Conservation (phyloP, 768 basidiomycete species). For the Tubosaeta brunneosetosa region DNA sequence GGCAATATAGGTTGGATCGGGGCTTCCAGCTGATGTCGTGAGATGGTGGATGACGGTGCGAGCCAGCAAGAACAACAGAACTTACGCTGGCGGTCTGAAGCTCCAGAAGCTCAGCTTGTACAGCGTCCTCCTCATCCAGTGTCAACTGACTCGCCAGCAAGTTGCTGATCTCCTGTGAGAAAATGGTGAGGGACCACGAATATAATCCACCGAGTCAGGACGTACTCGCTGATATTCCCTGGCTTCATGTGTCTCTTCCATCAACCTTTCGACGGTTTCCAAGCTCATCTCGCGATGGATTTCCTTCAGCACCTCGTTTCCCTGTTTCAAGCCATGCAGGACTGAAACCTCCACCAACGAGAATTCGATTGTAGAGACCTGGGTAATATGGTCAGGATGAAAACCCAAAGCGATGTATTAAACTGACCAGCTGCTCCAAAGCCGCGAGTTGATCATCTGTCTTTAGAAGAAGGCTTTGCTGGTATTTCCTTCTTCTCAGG, state of each 20-base stretch:
- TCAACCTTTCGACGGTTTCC: slow-evolving; percentile 87
- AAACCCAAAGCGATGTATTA: not conserved
- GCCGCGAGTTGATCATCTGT: slow-evolving; percentile 89
- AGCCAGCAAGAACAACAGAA: slow-evolving; percentile 3
- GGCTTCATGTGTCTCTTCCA: slow-evolving; percentile 92
- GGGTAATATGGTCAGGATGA: not conserved
- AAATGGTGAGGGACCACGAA: not conserved
- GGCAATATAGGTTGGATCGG: slow-evolving; percentile 44
- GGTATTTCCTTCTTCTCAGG: slow-evolving; percentile 88
- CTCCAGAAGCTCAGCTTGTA: slow-evolving; percentile 73
- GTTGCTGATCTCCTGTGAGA: slow-evolving; percentile 79
- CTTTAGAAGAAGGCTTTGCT: slow-evolving; percentile 79
- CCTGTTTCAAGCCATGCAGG: slow-evolving; percentile 87
- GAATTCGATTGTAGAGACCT: slow-evolving; percentile 98
- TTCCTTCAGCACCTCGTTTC: slow-evolving; percentile 88
- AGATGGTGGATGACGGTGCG: not conserved
- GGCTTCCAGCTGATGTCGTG: slow-evolving; percentile 26
- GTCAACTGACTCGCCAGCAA: slow-evolving; percentile 79
- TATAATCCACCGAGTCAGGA: not conserved
- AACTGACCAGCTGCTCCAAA: slow-evolving; percentile 78
- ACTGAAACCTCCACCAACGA: slow-evolving; percentile 91
- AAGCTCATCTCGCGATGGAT: slow-evolving; percentile 92
- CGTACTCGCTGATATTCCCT: slow-evolving; percentile 84
- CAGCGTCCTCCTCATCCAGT: slow-evolving; percentile 89
- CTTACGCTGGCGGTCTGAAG: slow-evolving; percentile 64